Evolutionary conservation across 1,284 basidiomycete species (phyloP).

Genomic region (Fomitopsis schrenkii): DNA sequence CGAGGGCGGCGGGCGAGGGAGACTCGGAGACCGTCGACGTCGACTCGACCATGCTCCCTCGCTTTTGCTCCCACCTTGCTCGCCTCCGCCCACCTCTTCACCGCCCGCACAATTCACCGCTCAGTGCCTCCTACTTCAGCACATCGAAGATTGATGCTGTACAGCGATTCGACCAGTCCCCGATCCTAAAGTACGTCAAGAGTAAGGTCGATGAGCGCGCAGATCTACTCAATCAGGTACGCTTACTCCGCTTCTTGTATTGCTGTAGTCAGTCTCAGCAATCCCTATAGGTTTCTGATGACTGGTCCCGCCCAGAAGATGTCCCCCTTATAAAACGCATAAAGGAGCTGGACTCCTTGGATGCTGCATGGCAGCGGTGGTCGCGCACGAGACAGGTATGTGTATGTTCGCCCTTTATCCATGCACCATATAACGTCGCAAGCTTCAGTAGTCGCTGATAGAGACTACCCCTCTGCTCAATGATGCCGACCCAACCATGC

Average conservation of each 20-base stretch:
- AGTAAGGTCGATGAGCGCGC: constrained; percentile 21
- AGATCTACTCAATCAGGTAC: constrained; percentile 23
- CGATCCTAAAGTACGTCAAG: constrained; percentile 23
- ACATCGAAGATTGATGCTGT: not conserved
- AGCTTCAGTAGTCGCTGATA: constrained; percentile 52
- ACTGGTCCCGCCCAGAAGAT: constrained; percentile 29
- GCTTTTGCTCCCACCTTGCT: not conserved
- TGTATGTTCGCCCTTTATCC: constrained; percentile 12
- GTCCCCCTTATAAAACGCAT: constrained; percentile 40
- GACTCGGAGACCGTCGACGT: not conserved
- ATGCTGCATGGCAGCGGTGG: constrained; percentile 49
- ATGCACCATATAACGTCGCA: constrained; percentile 6
- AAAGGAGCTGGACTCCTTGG: constrained; percentile 50
- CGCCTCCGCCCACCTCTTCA: not conserved
- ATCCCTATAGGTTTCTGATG: constrained; percentile 24
- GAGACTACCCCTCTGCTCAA: constrained; percentile 61
- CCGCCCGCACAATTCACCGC: not conserved
- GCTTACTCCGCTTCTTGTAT: not conserved
- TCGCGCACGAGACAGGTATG: constrained; percentile 36
- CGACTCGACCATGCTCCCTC: not conserved
- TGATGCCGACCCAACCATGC: constrained; percentile 76
- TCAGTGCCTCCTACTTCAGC: not conserved
- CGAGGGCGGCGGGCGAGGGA: not conserved
- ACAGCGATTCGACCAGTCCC: constrained; percentile 12
- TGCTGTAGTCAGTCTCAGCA: not conserved